Evolutionary conservation across 768 basidiomycete genomes (phyloP).

Genomic region (Rhizopogon vesiculosus): DNA sequence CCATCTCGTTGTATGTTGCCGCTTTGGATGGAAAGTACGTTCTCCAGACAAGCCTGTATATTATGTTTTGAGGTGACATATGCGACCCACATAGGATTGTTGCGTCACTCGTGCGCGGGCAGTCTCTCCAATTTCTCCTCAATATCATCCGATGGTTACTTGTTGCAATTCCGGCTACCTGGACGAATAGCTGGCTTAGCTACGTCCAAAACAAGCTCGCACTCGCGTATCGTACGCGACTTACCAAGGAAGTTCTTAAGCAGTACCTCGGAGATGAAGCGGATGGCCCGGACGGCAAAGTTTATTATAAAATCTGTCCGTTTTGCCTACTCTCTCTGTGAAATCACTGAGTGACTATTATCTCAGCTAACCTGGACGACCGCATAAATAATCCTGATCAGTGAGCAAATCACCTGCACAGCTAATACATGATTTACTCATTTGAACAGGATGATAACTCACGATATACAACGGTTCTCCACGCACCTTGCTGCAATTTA

Average conservation of each 20-base stretch:
- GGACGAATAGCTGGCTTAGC: conserved; percentile 89
- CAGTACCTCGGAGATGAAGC: conserved; percentile 77
- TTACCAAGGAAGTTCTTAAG: conserved; percentile 78
- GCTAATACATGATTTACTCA: not conserved
- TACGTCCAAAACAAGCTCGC: conserved; percentile 93
- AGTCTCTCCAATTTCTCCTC: conserved; percentile 68
- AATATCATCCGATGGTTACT: conserved; percentile 89
- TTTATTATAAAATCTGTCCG: conserved; percentile 91
- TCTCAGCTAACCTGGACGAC: conserved; percentile 85
- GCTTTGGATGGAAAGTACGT: conserved; percentile 86
- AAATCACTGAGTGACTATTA: conserved; percentile 1
- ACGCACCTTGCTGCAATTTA: conserved; percentile 90
- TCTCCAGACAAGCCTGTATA: not conserved
- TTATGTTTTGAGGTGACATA: not conserved
- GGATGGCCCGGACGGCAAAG: conserved; percentile 66
- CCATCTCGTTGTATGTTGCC: conserved; percentile 92
- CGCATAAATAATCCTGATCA: conserved; percentile 96
- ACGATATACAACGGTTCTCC: conserved; percentile 93
- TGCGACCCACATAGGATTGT: conserved; percentile 62
- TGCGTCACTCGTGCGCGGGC: conserved; percentile 87
- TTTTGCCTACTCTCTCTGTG: not conserved
- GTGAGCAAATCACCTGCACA: conserved; percentile 33
- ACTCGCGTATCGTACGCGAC: conserved; percentile 80
- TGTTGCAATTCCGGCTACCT: conserved; percentile 90
- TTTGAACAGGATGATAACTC: conserved; percentile 77